These are phyloP conservation scores for Apiospora pterosperma DNA, from an alignment of 2,329 filamentous ascomycete genomes.

Conservation along the genomic window DNA sequence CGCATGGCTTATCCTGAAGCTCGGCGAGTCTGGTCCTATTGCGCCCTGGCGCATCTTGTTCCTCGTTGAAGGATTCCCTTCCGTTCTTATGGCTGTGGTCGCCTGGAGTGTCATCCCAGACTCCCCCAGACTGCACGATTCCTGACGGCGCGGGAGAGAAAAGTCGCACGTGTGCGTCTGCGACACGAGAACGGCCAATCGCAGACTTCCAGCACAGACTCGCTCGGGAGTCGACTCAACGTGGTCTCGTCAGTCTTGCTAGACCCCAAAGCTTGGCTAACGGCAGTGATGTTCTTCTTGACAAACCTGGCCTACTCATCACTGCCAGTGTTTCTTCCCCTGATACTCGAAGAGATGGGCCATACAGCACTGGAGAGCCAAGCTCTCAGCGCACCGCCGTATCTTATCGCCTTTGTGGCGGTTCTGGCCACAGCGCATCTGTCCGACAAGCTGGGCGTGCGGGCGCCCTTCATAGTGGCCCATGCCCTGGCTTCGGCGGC, in stretches of 20 bases:
- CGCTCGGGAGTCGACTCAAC: conserved; percentile 21
- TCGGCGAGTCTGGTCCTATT: conserved; percentile 63
- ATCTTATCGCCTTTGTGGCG: conserved; percentile 68
- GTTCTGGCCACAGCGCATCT: conserved; percentile 70
- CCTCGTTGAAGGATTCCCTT: conserved; percentile 81
- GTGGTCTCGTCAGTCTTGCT: conserved; percentile 57
- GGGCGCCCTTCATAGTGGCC: conserved; percentile 64
- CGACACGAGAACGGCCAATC: conserved; percentile 40
- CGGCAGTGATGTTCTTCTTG: conserved; percentile 80
- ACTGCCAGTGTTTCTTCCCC: conserved; percentile 83
- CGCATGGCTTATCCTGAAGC: conserved; percentile 72
- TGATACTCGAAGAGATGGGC: conserved; percentile 74
- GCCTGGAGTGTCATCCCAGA: conserved; percentile 78
- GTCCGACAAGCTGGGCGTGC: conserved; percentile 63
- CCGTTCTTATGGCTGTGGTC: conserved; percentile 68
- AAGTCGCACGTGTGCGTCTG: conserved; percentile 68
- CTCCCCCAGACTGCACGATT: conserved; percentile 64
- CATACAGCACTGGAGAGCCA: conserved; percentile 66
- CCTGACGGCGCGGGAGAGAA: conserved; percentile 60
- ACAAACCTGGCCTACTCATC: conserved; percentile 86
- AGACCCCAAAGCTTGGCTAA: conserved; percentile 71
- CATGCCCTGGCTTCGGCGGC: conserved; percentile 64
- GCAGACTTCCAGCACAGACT: conserved; percentile 20
- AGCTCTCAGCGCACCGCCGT: conserved; percentile 77
- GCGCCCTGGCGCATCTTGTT: conserved; percentile 85